Base-by-base conservation (phyloP, 78 protist species). In the Mantamonas sphyraenae region DNA sequence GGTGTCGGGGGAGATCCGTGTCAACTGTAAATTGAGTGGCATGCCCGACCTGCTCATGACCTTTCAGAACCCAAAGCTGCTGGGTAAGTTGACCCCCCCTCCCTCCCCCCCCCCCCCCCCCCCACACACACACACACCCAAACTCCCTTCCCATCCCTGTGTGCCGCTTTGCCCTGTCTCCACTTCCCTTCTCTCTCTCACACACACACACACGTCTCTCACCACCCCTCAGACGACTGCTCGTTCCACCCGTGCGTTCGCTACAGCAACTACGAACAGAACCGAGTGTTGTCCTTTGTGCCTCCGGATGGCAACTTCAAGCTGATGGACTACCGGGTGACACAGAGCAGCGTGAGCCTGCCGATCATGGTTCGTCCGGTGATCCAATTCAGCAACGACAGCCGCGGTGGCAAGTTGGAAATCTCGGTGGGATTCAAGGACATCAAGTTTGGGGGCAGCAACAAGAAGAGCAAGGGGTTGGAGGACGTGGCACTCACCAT, bases 171-270 rank as follows among this genome's bases (percentile, higher is more conserved):
- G n/a, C n/a, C n/a, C n/a, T n/a, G n/a, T n/a, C n/a, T n/a, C n/a
- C n/a, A n/a, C n/a, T n/a, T n/a, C n/a, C n/a, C n/a, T n/a, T n/a
- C n/a, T n/a, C n/a, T n/a, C n/a, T n/a, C n/a, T n/a, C n/a, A n/a
- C n/a, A n/a, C n/a, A n/a, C n/a, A n/a, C n/a, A n/a, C n/a, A n/a
- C n/a, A n/a, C n/a, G n/a, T n/a, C n/a, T n/a, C n/a, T n/a, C n/a
- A n/a, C n/a, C n/a, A n/a, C n/a, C n/a, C n/a, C n/a, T n/a, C n/a
- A n/a, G 90, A 84, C 42, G 93, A 88, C 45, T 80, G 79, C 65
- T 64, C 79, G 43, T 71, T 88, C 53, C 93, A 88, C 74, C 92
- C 85, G 47, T 87, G 92, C 68, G 92, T 87, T 4, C 74, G 92
- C 51, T 80, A 82, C 68, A 53, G 64, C 17, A 22, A 7, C 14